Evolutionary conservation across 805 yeast genomes (phyloP).

Genomic region (Pachysolen tannophilus): DNA sequence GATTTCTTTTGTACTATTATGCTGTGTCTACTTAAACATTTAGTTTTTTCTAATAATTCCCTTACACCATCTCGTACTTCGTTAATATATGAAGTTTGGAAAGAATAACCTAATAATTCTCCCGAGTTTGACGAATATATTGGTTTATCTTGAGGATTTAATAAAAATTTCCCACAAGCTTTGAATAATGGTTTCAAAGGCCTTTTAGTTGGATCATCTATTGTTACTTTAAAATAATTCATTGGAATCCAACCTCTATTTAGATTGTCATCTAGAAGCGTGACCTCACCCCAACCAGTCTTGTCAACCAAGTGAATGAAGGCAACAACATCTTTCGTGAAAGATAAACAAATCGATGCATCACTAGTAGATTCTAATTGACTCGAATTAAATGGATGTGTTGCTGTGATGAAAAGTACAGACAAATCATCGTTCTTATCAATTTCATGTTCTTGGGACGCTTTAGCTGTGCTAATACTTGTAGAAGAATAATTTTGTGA

Average conservation of each 20-base stretch:
- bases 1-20: slow-evolving; percentile 59
- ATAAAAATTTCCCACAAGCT: slow-evolving; percentile 58
- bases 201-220: slow-evolving; percentile 22
- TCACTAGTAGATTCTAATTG: slow-evolving; percentile 32
- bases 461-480: too few species aligned
- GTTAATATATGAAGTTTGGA: slow-evolving; percentile 50
- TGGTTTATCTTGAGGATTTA: slow-evolving; percentile 51
- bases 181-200: slow-evolving; percentile 50
- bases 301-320: slow-evolving; percentile 74
- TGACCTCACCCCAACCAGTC: slow-evolving; percentile 87
- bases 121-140: slow-evolving; percentile 24
- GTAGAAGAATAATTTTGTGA: too few species aligned
- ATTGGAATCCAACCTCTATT: slow-evolving; percentile 82
- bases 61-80: slow-evolving; percentile 70
- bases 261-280: slow-evolving; percentile 45
- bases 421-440: slow-evolving; percentile 36
- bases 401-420: slow-evolving; percentile 46
- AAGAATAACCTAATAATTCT: slow-evolving; percentile 36
- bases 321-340: slow-evolving; percentile 60
- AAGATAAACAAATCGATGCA: slow-evolving; percentile 65
- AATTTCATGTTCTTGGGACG: slow-evolving; percentile 3
- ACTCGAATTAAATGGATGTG: slow-evolving; percentile 48
- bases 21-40: slow-evolving; percentile 68
- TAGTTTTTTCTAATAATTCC: slow-evolving; percentile 52
- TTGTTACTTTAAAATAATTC: slow-evolving; percentile 54